phyloP scores from a whole-genome alignment of 169 alveolate genomes.

The Plasmodium billcollinsi region DNA sequence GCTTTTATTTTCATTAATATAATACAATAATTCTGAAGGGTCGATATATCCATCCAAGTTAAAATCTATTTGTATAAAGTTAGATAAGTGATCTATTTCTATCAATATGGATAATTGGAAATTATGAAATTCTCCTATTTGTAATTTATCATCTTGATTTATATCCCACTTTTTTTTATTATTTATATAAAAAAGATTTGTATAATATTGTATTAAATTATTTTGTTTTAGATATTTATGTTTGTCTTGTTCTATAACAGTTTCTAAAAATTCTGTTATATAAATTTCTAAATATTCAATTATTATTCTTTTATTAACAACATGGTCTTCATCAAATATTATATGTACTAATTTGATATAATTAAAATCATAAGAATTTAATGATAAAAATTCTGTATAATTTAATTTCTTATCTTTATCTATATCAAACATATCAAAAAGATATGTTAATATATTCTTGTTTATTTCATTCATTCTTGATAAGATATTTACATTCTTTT shows the following conservation, averaged over 20 bases:
- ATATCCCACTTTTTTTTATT: slow-evolving; percentile 23
- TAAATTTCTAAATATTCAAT: slow-evolving; percentile 22
- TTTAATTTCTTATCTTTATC: slow-evolving; percentile 42
- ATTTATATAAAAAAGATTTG: slow-evolving; percentile 19
- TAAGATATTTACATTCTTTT: slow-evolving; percentile 26
- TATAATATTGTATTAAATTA: not conserved
- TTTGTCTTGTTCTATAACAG: not conserved
- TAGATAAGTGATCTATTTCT: slow-evolving; percentile 27
- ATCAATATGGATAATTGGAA: slow-evolving; percentile 18
- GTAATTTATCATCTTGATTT: slow-evolving; percentile 43
- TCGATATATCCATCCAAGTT: slow-evolving; percentile 44
- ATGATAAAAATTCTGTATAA: slow-evolving; percentile 39
- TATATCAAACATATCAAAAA: slow-evolving; percentile 38
- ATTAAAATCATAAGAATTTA: slow-evolving; percentile 58
- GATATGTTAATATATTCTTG: slow-evolving; percentile 11
- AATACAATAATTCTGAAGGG: slow-evolving; percentile 23
- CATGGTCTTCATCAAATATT: slow-evolving; percentile 19
- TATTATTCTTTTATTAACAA: slow-evolving; percentile 7
- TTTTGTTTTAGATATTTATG: not conserved
- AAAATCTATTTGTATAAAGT: slow-evolving; percentile 33
- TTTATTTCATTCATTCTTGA: slow-evolving; percentile 11
- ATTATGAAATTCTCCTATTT: slow-evolving; percentile 48
- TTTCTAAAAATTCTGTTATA: slow-evolving; percentile 40
- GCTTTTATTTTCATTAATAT: slow-evolving; percentile 8
- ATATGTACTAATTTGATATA: slow-evolving; percentile 22